phyloP scores from a whole-genome alignment of 805 yeast species.

The Cyberlindnera samutprakarnensis region DNA sequence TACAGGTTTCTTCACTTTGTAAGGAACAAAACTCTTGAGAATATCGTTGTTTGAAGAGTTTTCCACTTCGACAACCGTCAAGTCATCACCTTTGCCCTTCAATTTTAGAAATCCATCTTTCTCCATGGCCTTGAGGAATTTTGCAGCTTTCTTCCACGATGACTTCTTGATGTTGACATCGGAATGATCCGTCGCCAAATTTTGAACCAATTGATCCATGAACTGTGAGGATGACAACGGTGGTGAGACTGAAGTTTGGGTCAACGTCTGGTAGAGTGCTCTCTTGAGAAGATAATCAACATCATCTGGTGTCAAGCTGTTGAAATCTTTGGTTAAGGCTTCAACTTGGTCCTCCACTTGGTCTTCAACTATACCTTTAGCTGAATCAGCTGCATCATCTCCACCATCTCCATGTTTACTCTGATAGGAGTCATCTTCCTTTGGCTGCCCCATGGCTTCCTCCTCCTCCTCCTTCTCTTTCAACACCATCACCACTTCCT shows the following conservation, averaged over 20 bases:
- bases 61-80: constrained; percentile 46
- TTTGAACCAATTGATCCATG: constrained; percentile 59
- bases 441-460: constrained; percentile 2
- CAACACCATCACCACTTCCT: constrained; percentile 18
- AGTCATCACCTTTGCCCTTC: constrained; percentile 83
- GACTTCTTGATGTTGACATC: constrained; percentile 65
- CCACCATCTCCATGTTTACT: constrained; percentile 2
- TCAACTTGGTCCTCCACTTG: constrained; percentile 7
- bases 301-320: constrained; percentile 46
- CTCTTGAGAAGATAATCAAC: constrained; percentile 68
- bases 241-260: constrained; percentile 30
- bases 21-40: constrained; percentile 58
- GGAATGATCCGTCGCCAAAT: constrained; percentile 62
- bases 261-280: constrained; percentile 64
- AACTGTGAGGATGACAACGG: constrained; percentile 74
- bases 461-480: constrained; percentile 14
- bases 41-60: constrained; percentile 36
- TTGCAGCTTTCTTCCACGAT: constrained; percentile 84
- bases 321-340: constrained; percentile 5
- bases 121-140: constrained; percentile 81
- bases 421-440: constrained; percentile 1
- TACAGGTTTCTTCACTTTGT: constrained; percentile 27
- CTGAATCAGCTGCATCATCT: constrained; percentile 5
- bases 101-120: constrained; percentile 59
- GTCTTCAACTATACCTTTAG: constrained; percentile 1